Percentiles rank a stretch among this genome's conserved stretches.
Evolutionary conservation across 192 early-diverging fungal species (phyloP).

Genomic region (Linnemannia exigua): DNA sequence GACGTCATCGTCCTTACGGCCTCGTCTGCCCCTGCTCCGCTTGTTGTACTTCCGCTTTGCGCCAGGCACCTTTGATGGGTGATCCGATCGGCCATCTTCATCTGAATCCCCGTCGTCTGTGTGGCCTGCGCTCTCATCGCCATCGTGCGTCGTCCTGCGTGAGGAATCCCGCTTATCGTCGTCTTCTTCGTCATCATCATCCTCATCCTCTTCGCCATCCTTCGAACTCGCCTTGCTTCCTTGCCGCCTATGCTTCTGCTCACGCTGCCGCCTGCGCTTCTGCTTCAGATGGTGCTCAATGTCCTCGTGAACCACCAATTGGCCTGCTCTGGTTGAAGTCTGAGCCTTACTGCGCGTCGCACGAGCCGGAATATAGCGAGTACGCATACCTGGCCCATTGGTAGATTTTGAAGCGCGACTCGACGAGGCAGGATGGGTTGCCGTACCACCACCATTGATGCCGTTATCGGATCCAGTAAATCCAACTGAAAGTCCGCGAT

Average conservation of each 20-base stretch:
- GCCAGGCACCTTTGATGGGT: neutral
- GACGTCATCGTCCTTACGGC: neutral
- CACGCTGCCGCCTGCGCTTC: conserved; percentile 27
- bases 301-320: conserved; percentile 35
- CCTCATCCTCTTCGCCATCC: conserved; percentile 12
- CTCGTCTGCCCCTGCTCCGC: neutral
- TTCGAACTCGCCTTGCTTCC: conserved; percentile 32
- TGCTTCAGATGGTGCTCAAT: conserved; percentile 36
- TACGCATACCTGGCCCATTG: neutral
- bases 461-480: conserved; percentile 1
- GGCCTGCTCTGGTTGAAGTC: neutral
- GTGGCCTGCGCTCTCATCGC: neutral
- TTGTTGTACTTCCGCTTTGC: neutral
- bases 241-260: conserved; percentile 17
- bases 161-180: conserved; percentile 14
- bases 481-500: conserved; percentile 7
- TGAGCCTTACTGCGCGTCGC: conserved; percentile 35
- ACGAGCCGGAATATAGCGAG: conserved; percentile 16
- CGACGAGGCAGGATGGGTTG: neutral
- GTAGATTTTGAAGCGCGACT: neutral
- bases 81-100: neutral
- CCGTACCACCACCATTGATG: neutral
- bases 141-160: conserved; percentile 18
- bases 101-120: neutral
- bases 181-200: conserved; percentile 23